phyloP scores from a whole-genome alignment of 2,329 filamentous ascomycete genomes.

The Claviceps africana region DNA sequence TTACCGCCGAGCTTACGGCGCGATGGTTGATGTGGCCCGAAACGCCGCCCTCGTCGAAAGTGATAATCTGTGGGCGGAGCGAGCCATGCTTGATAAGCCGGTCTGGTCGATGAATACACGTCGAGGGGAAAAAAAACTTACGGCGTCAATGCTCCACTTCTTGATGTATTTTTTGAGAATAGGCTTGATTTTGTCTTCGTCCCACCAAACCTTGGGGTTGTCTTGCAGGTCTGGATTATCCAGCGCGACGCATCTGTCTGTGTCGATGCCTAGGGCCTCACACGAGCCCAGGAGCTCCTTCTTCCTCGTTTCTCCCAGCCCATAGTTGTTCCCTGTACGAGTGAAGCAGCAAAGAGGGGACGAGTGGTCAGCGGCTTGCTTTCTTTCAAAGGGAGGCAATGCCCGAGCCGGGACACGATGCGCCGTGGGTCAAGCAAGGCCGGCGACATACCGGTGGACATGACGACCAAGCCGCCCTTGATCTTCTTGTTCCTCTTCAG shows the following conservation, averaged over 20 bases:
- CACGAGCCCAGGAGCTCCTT: constrained; percentile 18
- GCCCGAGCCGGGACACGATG: background rate
- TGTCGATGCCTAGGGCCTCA: constrained; percentile 15
- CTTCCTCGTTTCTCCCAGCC: constrained; percentile 15
- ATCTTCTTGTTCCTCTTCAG: constrained; percentile 15
- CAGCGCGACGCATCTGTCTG: constrained; percentile 16
- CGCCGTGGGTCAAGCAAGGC: background rate
- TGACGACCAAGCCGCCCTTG: constrained; percentile 15
- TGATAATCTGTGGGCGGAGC: constrained; percentile 19
- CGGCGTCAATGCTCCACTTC: constrained; percentile 24
- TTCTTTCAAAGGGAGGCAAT: background rate
- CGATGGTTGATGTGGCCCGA: constrained; percentile 27
- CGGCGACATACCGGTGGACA: constrained; percentile 16
- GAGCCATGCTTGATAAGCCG: background rate
- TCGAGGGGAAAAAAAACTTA: constrained; percentile 8
- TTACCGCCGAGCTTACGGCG: constrained; percentile 24
- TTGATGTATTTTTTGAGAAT: constrained; percentile 20
- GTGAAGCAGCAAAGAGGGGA: background rate
- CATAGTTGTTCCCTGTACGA: constrained; percentile 17
- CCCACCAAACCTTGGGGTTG: constrained; percentile 25
- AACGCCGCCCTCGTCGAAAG: constrained; percentile 25
- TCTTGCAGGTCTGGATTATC: constrained; percentile 23
- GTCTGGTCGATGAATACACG: background rate
- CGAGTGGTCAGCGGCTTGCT: background rate
- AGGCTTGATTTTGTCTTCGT: constrained; percentile 18